Evolutionary conservation across 768 basidiomycete genomes (phyloP), one percentile per base, ranked within the genome.

Genomic region (Phlebiopsis flavidoalba): DNA sequence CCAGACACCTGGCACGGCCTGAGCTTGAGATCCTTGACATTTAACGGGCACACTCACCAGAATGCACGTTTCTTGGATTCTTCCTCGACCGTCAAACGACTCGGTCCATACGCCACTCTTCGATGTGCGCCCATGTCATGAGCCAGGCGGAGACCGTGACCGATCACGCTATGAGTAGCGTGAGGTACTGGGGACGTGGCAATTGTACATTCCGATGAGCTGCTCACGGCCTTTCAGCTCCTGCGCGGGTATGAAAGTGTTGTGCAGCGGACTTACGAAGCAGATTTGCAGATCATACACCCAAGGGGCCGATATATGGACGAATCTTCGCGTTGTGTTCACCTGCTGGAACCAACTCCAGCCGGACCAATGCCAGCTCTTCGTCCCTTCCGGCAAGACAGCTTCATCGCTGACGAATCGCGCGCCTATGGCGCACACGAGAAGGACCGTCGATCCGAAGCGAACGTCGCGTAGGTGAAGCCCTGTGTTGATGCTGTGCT

Each of bases 121-220:
- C 81, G 74, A 72, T 90, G 89, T 0, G 83, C 85, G 12, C 89
- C 82, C 45, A 79, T 70, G 57, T 82, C 81, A 63, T 79, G 72
- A 0, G 76, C 76, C 14, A 74, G 66, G 5, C 79, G 77, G 12
- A 82, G 59, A 36, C 76, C 76, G 22, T 76, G 60, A 0, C 79
- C 79, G 3, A 74, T 68, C 5, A 75, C 36, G 1, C 73, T 58
- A 76, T 77, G 81, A 47, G 60, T 56, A 11, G 68, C 60, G 60
- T 72, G 70, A 8, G 70, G 64, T 0, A 63, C 63, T 5, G 63
- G 68, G 2, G 67, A 67, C 8, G 67, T 62, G 22, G 60, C 61
- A 14, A 67, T 67, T n/a, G 67, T 43, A 67, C 55, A 53, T 57
- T 1, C 58, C 60, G 7, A 64, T 50, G 69, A 63, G 59, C 63